A percentile compares a stretch with the other conserved stretches of the same genome.
These are phyloP conservation scores for Arabidopsis suecica DNA, from an alignment of 345 rosid genomes.

Conservation along the genomic window DNA sequence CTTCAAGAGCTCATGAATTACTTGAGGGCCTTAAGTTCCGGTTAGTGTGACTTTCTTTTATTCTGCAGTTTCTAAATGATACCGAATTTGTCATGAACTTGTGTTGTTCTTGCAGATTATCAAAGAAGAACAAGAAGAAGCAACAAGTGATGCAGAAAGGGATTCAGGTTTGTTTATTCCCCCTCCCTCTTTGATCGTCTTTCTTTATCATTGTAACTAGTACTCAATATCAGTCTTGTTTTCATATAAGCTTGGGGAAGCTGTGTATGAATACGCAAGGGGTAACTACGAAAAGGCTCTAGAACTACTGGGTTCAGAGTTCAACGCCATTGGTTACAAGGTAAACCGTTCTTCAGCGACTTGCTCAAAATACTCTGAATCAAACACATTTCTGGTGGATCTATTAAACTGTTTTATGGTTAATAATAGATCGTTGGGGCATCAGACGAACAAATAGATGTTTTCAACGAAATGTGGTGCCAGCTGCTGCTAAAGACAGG, in stretches of 20 bases:
- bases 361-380: not conserved
- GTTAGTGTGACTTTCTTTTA: slow-evolving; percentile 47
- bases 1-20: slow-evolving; percentile 71
- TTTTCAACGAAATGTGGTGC: slow-evolving; percentile 87
- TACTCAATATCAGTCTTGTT: slow-evolving; percentile 19
- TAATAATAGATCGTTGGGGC: slow-evolving; percentile 71
- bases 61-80: slow-evolving; percentile 4
- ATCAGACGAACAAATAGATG: slow-evolving; percentile 91
- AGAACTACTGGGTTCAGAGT: slow-evolving; percentile 69
- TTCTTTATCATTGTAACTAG: not conserved
- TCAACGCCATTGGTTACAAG: slow-evolving; percentile 71
- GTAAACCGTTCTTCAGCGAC: slow-evolving; percentile 19
- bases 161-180: slow-evolving; percentile 70
- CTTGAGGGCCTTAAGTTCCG: slow-evolving; percentile 70
- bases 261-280: slow-evolving; percentile 64
- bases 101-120: slow-evolving; percentile 53
- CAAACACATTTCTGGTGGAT: not conserved
- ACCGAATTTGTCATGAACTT: slow-evolving; percentile 22
- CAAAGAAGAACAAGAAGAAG: slow-evolving; percentile 74
- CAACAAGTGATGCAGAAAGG: slow-evolving; percentile 72
- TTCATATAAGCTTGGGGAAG: slow-evolving; percentile 73
- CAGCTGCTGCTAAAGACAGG: slow-evolving; percentile 66
- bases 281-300: slow-evolving; percentile 59
- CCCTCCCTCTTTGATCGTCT: slow-evolving; percentile 7
- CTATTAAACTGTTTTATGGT: not conserved